Evolutionary conservation across 495 filamentous ascomycete genomes (phyloP).

Genomic region (Lophiostoma macrostomum): DNA sequence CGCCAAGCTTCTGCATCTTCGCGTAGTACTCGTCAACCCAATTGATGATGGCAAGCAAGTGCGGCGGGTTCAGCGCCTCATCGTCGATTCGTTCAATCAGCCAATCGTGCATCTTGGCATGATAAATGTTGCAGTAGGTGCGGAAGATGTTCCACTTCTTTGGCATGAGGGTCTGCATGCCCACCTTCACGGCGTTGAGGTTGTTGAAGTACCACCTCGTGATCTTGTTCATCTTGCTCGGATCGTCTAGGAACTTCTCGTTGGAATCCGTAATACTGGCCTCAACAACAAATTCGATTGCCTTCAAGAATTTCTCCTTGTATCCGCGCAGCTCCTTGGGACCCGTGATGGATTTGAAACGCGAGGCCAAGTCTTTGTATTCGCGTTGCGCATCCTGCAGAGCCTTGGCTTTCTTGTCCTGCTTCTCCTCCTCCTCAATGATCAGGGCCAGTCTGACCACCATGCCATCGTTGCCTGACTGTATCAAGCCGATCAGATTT

Average conservation of each 20-base stretch:
- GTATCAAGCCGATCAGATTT: conserved; percentile 82
- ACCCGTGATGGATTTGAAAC: conserved; percentile 91
- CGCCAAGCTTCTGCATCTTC: conserved; percentile 87
- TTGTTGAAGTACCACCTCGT: conserved; percentile 98
- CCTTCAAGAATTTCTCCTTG: conserved; percentile 87
- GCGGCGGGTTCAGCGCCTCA: conserved; percentile 67
- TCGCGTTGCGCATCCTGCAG: conserved; percentile 91
- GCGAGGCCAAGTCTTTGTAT: conserved; percentile 85
- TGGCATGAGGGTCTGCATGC: conserved; percentile 85
- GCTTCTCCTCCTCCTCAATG: conserved; percentile 93
- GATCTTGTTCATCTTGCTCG: conserved; percentile 76
- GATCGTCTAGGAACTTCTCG: conserved; percentile 74
- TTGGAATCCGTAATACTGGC: conserved; percentile 71
- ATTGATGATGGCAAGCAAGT: conserved; percentile 85
- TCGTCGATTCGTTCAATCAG: conserved; percentile 78
- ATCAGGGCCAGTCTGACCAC: conserved; percentile 89
- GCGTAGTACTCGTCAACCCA: conserved; percentile 95
- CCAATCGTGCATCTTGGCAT: conserved; percentile 91
- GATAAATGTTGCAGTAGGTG: conserved; percentile 86
- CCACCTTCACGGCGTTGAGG: conserved; percentile 82
- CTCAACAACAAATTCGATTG: conserved; percentile 69
- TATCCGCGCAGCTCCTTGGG: conserved; percentile 91
- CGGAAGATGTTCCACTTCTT: conserved; percentile 97
- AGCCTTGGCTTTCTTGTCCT: conserved; percentile 83
- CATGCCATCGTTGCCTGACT: conserved; percentile 78